These are phyloP conservation scores for Pochonia chlamydosporia DNA, from an alignment of 2,329 filamentous ascomycete genomes.

Conservation along the genomic window DNA sequence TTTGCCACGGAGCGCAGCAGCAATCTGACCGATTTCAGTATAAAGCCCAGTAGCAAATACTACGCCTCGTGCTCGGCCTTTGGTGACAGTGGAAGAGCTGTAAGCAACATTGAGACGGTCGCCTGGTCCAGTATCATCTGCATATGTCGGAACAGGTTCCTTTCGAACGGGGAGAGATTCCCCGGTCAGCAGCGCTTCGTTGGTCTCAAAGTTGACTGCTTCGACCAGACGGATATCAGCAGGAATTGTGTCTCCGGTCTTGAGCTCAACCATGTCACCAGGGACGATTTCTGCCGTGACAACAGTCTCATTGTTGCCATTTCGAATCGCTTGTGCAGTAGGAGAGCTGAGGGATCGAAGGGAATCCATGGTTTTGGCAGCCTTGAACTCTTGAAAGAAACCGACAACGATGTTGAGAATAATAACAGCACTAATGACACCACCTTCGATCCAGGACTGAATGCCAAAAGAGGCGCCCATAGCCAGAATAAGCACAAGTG, in stretches of 20 bases:
- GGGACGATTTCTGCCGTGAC: slow-evolving; percentile 42
- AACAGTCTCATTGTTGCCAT: slow-evolving; percentile 31
- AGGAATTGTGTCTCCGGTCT: slow-evolving; percentile 55
- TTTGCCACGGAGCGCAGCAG: slow-evolving; percentile 37
- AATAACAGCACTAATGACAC: slow-evolving; percentile 53
- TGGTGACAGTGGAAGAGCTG: slow-evolving; percentile 56
- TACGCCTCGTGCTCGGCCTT: slow-evolving; percentile 53
- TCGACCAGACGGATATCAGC: slow-evolving; percentile 53
- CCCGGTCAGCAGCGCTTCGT: slow-evolving; percentile 60
- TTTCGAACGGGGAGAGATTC: slow-evolving; percentile 58
- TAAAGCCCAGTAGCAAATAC: slow-evolving; percentile 56
- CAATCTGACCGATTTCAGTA: slow-evolving; percentile 59
- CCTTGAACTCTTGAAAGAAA: slow-evolving; percentile 38
- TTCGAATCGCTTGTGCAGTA: slow-evolving; percentile 36
- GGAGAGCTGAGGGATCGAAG: slow-evolving; percentile 37
- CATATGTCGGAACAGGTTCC: slow-evolving; percentile 37
- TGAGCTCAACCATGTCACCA: slow-evolving; percentile 50
- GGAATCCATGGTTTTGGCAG: slow-evolving; percentile 45
- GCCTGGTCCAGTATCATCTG: slow-evolving; percentile 38
- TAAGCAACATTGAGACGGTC: slow-evolving; percentile 59
- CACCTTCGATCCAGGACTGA: slow-evolving; percentile 54
- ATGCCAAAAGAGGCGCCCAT: slow-evolving; percentile 55
- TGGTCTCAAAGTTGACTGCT: slow-evolving; percentile 61
- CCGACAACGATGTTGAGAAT: slow-evolving; percentile 52
- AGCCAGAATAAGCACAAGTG: slow-evolving; percentile 53